Evolutionary conservation across 179 eudicot species (phyloP).

Genomic region (Silene noctiflora): DNA sequence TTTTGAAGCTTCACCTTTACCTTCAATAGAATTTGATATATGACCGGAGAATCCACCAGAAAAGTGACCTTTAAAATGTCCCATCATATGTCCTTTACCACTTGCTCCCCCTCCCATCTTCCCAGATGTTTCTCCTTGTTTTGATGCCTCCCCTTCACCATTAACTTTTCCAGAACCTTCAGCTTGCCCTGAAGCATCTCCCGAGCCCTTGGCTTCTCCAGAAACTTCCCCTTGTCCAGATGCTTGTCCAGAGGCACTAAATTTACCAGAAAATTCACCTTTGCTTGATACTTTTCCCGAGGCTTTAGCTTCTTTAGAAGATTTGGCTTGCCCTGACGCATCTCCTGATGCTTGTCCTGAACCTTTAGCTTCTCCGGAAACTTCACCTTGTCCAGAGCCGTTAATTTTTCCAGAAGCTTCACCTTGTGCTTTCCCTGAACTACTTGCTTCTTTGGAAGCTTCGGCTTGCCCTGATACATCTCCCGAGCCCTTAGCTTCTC

Average conservation of each 20-base stretch:
- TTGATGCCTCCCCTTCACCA: no score
- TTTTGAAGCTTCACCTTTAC: neutral
- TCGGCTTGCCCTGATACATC: neutral
- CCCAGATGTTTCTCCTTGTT: neutral
- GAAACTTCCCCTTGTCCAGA: neutral
- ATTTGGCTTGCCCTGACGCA: no score
- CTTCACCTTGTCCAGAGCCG: neutral
- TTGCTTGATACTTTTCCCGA: neutral
- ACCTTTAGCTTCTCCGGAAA: neutral
- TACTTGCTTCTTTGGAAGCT: neutral
- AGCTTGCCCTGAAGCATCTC: neutral
- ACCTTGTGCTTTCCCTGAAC: neutral
- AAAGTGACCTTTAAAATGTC: constrained; percentile 1
- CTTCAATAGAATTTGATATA: neutral
- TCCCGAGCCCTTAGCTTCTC: neutral
- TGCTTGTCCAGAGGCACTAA: neutral
- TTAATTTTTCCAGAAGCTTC: neutral
- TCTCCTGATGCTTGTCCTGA: neutral
- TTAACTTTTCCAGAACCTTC: no score
- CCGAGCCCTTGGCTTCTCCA: neutral
- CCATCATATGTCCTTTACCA: neutral
- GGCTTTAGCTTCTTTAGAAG: neutral
- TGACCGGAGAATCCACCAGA: neutral
- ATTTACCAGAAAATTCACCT: neutral
- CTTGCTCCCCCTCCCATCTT: neutral